Evolutionary conservation across 148 eudicot species (phyloP).

Genomic region (Tetragonia tetragonoides): DNA sequence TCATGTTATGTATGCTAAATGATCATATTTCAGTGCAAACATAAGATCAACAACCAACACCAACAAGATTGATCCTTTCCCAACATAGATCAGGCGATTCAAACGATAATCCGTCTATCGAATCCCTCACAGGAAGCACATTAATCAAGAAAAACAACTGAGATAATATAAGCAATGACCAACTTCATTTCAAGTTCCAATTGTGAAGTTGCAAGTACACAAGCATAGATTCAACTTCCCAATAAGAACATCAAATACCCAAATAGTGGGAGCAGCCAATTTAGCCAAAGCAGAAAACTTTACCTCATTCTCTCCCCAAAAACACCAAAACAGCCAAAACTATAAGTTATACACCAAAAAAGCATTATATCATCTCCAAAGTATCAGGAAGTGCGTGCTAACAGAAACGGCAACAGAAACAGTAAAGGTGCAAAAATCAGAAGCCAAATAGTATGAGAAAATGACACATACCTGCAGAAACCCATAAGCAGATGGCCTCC

Average conservation of each 20-base stretch:
- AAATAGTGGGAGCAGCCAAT: background rate
- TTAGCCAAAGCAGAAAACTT: background rate
- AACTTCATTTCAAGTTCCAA: background rate
- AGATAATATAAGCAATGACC: background rate
- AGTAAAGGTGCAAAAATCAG: background rate
- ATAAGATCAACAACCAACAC: background rate
- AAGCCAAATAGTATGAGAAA: background rate
- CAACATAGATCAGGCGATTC: background rate
- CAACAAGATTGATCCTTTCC: background rate
- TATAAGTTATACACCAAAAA: background rate
- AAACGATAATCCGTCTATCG: background rate
- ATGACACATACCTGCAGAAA: conserved; percentile 29
- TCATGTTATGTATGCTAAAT: background rate
- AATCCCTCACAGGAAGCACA: conserved; percentile 1
- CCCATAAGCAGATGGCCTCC: conserved; percentile 24
- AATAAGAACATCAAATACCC: background rate
- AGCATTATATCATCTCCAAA: conserved; percentile 11
- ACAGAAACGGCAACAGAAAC: conserved; percentile 1
- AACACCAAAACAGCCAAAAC: background rate
- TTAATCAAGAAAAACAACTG: background rate
- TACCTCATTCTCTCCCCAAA: background rate
- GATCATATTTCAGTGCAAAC: background rate
- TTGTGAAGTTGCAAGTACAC: background rate
- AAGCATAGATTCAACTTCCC: background rate
- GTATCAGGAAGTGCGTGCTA: conserved; percentile 1